Evolutionary conservation across 2,329 filamentous ascomycete species (phyloP).

Genomic region (Botryotinia globosa): DNA sequence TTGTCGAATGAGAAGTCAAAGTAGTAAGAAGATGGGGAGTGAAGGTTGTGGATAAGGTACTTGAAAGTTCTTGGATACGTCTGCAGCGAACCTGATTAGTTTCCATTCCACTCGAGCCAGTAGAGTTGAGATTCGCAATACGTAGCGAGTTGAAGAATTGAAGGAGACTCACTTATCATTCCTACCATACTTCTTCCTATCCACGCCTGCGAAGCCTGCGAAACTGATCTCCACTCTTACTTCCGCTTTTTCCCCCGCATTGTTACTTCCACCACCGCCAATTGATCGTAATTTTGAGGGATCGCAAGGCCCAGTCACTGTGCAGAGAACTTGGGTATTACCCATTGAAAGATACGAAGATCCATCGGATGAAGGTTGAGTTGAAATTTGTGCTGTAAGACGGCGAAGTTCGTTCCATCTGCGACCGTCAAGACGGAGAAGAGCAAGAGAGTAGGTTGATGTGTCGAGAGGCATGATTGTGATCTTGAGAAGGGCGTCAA

Average conservation of each 20-base stretch:
- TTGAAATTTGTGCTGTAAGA: constrained; percentile 84
- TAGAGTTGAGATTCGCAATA: neutral
- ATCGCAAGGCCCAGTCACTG: constrained; percentile 82
- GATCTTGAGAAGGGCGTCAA: neutral
- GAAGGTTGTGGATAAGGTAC: constrained; percentile 75
- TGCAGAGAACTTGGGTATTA: constrained; percentile 95
- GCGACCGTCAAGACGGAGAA: constrained; percentile 77
- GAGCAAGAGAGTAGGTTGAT: constrained; percentile 82
- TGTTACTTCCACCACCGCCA: constrained; percentile 43
- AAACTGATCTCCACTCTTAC: constrained; percentile 80
- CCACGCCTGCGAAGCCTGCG: constrained; percentile 83
- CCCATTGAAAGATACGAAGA: constrained; percentile 95
- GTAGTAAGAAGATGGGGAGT: constrained; percentile 76
- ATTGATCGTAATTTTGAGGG: constrained; percentile 40
- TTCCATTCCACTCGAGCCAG: neutral
- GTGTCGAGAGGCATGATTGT: constrained; percentile 80
- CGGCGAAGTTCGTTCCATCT: constrained; percentile 97
- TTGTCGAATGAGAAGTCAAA: constrained; percentile 83
- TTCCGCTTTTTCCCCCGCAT: constrained; percentile 52
- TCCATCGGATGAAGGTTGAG: constrained; percentile 88
- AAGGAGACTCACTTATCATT: constrained; percentile 68
- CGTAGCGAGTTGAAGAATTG: neutral
- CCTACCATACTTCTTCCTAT: constrained; percentile 72
- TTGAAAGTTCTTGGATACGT: constrained; percentile 75
- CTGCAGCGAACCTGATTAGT: constrained; percentile 45